Conservation (phyloP, 495 filamentous ascomycete species). For the Aspergillus homomorphus region DNA sequence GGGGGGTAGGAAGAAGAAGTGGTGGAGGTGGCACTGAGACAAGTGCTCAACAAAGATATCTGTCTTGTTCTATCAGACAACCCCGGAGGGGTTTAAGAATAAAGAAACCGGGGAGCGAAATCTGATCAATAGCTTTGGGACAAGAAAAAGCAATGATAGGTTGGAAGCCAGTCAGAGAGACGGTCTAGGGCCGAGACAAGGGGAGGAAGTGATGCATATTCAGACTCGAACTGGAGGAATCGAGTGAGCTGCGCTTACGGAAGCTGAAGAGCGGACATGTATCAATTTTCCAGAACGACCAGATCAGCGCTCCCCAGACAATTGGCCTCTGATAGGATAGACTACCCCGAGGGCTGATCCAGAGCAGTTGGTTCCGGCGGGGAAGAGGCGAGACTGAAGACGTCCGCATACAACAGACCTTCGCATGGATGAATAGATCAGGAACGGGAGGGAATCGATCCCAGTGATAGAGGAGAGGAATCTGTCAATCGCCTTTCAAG, state of each 20-base stretch:
- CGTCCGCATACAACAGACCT: background rate
- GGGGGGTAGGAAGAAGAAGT: constrained; percentile 2
- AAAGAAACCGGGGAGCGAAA: constrained; percentile 6
- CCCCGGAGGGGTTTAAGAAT: constrained; percentile 5
- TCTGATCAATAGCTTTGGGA: constrained; percentile 9
- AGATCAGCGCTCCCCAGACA: background rate
- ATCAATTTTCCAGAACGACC: constrained; percentile 1
- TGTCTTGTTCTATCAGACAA: constrained; percentile 9
- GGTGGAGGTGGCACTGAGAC: background rate
- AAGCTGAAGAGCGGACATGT: constrained; percentile 12
- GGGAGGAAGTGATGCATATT: constrained; percentile 12
- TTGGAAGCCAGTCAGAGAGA: constrained; percentile 10
- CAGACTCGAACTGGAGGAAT: background rate
- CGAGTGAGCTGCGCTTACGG: constrained; percentile 11
- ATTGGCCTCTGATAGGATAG: background rate
- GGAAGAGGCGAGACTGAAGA: background rate
- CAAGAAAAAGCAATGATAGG: constrained; percentile 19
- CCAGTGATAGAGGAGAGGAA: background rate
- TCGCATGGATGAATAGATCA: background rate
- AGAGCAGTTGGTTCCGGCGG: background rate
- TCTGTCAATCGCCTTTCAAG: constrained; percentile 2
- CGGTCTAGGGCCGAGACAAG: constrained; percentile 23
- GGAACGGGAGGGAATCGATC: background rate
- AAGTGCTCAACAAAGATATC: constrained; percentile 4
- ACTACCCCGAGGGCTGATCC: constrained; percentile 10